A percentile compares a stretch with the other conserved stretches of the same genome.
phyloP scores from a whole-genome alignment of 139 green algal genomes.

The Chlamydomonas incerta region DNA sequence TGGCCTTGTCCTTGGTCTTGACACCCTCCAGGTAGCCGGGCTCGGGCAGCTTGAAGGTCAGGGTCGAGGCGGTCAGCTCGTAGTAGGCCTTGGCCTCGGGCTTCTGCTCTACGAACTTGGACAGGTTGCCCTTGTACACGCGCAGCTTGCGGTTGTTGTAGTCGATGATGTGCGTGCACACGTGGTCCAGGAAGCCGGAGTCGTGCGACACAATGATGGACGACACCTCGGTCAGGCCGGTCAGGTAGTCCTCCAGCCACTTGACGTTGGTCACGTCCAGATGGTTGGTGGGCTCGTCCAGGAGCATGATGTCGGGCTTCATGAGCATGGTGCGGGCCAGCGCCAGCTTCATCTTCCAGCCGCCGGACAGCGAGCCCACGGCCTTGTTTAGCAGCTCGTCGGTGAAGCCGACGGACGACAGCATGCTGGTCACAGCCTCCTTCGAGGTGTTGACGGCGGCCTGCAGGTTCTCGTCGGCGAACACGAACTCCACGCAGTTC shows the following conservation, averaged over 20 bases:
- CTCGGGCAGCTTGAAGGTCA: constrained; percentile 89
- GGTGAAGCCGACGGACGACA: constrained; percentile 85
- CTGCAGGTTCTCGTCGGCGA: constrained; percentile 66
- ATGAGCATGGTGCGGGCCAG: constrained; percentile 89
- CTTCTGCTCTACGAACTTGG: constrained; percentile 87
- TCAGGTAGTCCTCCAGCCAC: constrained; percentile 88
- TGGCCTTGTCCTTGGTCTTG: constrained; percentile 95
- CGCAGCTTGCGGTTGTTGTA: constrained; percentile 91
- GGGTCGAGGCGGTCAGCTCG: constrained; percentile 63
- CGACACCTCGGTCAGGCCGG: constrained; percentile 64
- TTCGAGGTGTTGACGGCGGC: constrained; percentile 55
- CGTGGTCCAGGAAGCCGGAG: constrained; percentile 89
- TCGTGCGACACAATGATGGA: constrained; percentile 92
- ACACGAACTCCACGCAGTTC: constrained; percentile 76
- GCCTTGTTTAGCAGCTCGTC: constrained; percentile 65
- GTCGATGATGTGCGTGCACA: constrained; percentile 92
- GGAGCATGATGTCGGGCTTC: constrained; percentile 90
- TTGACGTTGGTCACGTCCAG: constrained; percentile 87
- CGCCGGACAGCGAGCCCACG: constrained; percentile 84
- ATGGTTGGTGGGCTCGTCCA: constrained; percentile 94
- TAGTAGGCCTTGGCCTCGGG: constrained; percentile 92
- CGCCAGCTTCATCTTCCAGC: constrained; percentile 95
- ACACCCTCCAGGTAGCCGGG: constrained; percentile 94
- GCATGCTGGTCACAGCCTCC: constrained; percentile 66
- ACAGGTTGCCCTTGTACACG: constrained; percentile 90